Base-by-base conservation (phyloP, 129 eudicot genomes). In the Chrysanthemum seticuspe region DNA sequence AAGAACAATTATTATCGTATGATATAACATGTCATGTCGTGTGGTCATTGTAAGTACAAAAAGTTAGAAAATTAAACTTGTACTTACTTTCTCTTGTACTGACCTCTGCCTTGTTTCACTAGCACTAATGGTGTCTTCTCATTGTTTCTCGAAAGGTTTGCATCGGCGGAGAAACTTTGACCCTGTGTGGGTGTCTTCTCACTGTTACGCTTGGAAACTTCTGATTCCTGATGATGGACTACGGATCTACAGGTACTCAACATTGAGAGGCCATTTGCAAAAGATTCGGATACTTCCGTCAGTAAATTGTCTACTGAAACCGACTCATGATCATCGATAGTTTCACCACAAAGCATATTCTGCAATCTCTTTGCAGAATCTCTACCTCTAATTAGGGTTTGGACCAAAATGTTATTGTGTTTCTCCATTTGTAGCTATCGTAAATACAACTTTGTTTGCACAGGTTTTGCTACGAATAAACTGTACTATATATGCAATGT, bases 71-170 rank as follows among this genome's bases (percentile, higher is more conserved):
- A 23, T 23, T 23, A 56, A 1, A 40, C 11, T 13, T 34, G 66
- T 29, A 15, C 19, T 9, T 59, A 19, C 34, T 60, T 60, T 63
- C 86, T 85, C 57, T 76, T 76, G 78, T 85, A 76, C 70, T 78
- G 76, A 16, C 89, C 89, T 75, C 89, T 73, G 74, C 84, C 80
- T 12, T 76, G 80, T 62, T 79, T 85, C 70, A 69, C 81, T 52
- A 14, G 27, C 45, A 6, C 45, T 6, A 40, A 40, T 5, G 45
- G 65, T n/a, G 62, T 75, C 51, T 71, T 66, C 16, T 75, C 89
- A 76, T 80, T 62, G 56, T 49, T 29, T 40, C 67, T 18, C 10
- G 45, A 36, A 36, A 36, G 45, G 45, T 36, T 36, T 36, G 45
- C 6, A 36, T 36, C 6, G 8, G 1, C 9, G 45, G 45, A 36